Percentiles rank a stretch among this genome's conserved stretches.
These are phyloP conservation scores for Backusella macrospora DNA, from an alignment of 192 early-diverging fungal species.

Conservation along the genomic window DNA sequence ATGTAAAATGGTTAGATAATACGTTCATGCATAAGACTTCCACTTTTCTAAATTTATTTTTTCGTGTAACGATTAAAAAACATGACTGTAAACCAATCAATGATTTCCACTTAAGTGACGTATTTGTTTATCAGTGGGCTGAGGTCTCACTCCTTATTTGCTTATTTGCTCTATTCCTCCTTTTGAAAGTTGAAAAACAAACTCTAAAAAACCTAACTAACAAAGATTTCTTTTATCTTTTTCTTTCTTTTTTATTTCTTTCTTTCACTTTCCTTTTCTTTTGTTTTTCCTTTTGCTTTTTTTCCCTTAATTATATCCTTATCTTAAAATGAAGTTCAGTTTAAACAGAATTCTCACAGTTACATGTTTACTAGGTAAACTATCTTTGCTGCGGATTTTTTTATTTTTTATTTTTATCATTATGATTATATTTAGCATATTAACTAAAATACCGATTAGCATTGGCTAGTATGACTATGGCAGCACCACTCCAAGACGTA, in stretches of 20 bases:
- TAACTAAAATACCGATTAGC: slow-evolving; percentile 16
- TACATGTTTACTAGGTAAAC: slow-evolving; percentile 13
- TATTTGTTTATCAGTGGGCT: slow-evolving; percentile 11
- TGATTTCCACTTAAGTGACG: background rate
- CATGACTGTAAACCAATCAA: slow-evolving; percentile 2
- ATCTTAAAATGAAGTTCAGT: slow-evolving; percentile 14
- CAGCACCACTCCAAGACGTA: slow-evolving; percentile 42
- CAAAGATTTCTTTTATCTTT: background rate
- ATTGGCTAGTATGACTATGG: slow-evolving; percentile 21
- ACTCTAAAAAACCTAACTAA: background rate
- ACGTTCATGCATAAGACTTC: background rate
- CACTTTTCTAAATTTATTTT: background rate
- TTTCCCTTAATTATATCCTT: background rate
- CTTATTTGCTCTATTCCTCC: slow-evolving; percentile 6
- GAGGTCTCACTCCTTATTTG: slow-evolving; percentile 13
- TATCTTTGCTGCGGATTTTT: background rate
- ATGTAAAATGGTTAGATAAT: background rate
- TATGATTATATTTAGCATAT: slow-evolving; percentile 6
- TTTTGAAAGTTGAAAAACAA: slow-evolving; percentile 12
- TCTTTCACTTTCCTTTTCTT: slow-evolving; percentile 1
- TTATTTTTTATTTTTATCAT: background rate
- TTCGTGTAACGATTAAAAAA: background rate
- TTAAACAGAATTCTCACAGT: slow-evolving; percentile 18
- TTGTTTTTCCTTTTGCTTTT: background rate
- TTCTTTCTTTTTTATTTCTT: slow-evolving; percentile 11